phyloP scores from a whole-genome alignment of 768 basidiomycete genomes.

The Glaciozyma martinii region DNA sequence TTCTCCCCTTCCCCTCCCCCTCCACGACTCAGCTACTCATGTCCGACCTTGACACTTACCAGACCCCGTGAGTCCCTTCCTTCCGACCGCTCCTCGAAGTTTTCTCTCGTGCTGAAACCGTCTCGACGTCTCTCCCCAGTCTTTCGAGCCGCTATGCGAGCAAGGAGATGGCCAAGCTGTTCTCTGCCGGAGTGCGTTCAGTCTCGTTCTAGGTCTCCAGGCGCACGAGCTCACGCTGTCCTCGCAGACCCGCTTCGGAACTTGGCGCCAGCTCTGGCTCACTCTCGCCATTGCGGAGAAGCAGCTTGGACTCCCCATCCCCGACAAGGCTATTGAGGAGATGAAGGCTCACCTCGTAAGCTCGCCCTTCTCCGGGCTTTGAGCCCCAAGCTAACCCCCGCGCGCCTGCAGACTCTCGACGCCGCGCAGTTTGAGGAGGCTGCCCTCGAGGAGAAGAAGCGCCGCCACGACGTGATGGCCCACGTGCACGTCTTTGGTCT shows the following conservation, averaged over 20 bases:
- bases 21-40: background rate
- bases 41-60: constrained; percentile 30
- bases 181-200: constrained; percentile 44
- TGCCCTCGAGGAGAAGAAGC: constrained; percentile 89
- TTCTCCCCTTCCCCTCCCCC: too few species aligned
- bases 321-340: constrained; percentile 82
- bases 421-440: constrained; percentile 84
- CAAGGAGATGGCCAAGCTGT: constrained; percentile 95
- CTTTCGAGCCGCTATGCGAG: constrained; percentile 85
- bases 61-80: constrained; percentile 32
- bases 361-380: background rate
- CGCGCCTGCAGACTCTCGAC: constrained; percentile 57
- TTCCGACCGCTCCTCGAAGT: background rate
- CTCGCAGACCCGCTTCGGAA: constrained; percentile 77
- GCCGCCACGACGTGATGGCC: constrained; percentile 98
- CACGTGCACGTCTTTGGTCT: constrained; percentile 83
- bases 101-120: too few species aligned
- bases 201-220: background rate
- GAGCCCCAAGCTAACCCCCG: background rate
- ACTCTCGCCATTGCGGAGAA: constrained; percentile 94
- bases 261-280: constrained; percentile 92
- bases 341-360: constrained; percentile 86
- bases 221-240: background rate
- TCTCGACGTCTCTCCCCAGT: constrained; percentile 3
- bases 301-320: constrained; percentile 80